Evolutionary conservation across 2,329 filamentous ascomycete genomes (phyloP).

Genomic region (Rasamsonia emersonii): DNA sequence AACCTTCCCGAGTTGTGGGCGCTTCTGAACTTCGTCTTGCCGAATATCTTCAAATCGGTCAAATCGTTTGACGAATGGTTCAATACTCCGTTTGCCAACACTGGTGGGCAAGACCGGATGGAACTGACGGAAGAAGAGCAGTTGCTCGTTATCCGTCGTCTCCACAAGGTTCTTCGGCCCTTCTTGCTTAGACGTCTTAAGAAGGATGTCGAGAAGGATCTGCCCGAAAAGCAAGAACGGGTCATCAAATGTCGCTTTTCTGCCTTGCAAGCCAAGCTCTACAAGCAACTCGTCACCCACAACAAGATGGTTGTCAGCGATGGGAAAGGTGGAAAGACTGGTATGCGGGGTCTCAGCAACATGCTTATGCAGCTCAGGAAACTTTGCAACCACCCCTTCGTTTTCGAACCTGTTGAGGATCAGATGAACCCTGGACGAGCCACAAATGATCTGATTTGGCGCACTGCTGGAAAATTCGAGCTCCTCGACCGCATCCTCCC

Average conservation of each 20-base stretch:
- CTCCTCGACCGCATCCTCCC: constrained; percentile 84
- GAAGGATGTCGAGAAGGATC: constrained; percentile 98
- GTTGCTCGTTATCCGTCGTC: constrained; percentile 90
- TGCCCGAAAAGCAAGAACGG: constrained; percentile 97
- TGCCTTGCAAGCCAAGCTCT: constrained; percentile 81
- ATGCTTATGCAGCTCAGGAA: constrained; percentile 99
- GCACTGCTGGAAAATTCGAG: constrained; percentile 95
- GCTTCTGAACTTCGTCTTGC: constrained; percentile 94
- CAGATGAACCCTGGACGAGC: constrained; percentile 87
- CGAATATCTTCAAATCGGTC: constrained; percentile 97
- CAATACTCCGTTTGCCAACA: constrained; percentile 98
- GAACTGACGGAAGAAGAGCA: constrained; percentile 99
- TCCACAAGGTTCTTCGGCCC: constrained; percentile 94
- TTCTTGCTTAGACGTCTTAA: constrained; percentile 98
- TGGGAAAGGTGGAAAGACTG: constrained; percentile 89
- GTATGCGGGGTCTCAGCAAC: constrained; percentile 90
- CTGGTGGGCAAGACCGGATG: constrained; percentile 96
- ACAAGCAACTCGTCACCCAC: constrained; percentile 95
- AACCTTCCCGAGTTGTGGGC: constrained; percentile 95
- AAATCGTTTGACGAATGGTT: constrained; percentile 99
- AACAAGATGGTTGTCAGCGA: constrained; percentile 93
- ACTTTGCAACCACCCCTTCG: constrained; percentile 97
- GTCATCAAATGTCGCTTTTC: constrained; percentile 99
- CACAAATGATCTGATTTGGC: constrained; percentile 91
- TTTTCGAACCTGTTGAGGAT: constrained; percentile 95